Base-by-base conservation (phyloP, 306 rosid species). In the Acacia acuminata region DNA sequence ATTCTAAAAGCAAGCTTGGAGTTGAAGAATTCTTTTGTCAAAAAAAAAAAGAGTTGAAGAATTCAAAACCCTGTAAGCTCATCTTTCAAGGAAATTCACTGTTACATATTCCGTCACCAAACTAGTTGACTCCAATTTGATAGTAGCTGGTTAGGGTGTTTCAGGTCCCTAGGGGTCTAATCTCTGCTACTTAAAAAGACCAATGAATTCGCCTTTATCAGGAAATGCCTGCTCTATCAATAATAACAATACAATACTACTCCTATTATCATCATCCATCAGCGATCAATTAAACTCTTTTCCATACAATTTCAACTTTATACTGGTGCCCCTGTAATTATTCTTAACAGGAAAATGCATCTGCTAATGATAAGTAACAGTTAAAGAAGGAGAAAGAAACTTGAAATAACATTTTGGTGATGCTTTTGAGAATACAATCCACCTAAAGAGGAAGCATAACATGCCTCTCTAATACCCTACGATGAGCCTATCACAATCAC, bases 391-490 rank as follows among this genome's bases (percentile, higher is more conserved):
- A 13, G 53, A 48, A 48, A 48, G 56, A 69, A 67, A 78, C 19
- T 73, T 36, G 8, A 66, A 77, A 67, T 47, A 80, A 60, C 86
- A 63, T 71, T 70, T 67, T 64, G 82, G 77, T 69, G 79, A 78
- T 79, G 77, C 88, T 71, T 75, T 78, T 78, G 73, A 78, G 42
- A 81, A 74, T 22, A 12, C 4, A 24, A 13, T 75, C 75, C 80
- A 81, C 72, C 64, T 63, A 77, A 73, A 14, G 60, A 38, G 38
- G 10, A 66, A 38, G 27, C 74, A 73, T 38, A 81, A 65, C 84
- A 78, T 82, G 68, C 65, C 71, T 75, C 69, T 27, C 71, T 51
- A 67, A 85, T 55, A 77, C 34, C 12, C n/a, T 5, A 5, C 58
- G 1, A 58, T 58, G 5, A 58, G 30, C 32, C 32, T 22, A n/a